Evolutionary conservation across 768 basidiomycete species (phyloP).

Genomic region (Tulasnella sp.): DNA sequence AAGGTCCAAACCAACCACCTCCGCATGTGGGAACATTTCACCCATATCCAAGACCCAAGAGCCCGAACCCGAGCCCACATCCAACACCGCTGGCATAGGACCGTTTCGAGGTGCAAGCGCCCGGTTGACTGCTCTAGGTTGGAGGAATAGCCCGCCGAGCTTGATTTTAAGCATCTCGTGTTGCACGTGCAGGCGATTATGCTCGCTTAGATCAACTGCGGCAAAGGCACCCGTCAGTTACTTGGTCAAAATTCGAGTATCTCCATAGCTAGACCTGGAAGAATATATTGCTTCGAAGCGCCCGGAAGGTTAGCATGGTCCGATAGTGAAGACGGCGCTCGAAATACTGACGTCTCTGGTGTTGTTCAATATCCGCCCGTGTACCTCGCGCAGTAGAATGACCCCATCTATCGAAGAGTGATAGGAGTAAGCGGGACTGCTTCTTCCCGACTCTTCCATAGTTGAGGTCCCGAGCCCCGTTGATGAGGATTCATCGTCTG

Average conservation of each 20-base stretch:
- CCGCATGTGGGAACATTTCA: slow-evolving; percentile 17
- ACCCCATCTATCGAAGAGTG: slow-evolving; percentile 23
- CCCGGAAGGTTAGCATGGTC: not conserved
- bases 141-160: slow-evolving; percentile 21
- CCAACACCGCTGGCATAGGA: slow-evolving; percentile 8
- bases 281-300: not conserved
- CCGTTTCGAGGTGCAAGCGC: slow-evolving; percentile 20
- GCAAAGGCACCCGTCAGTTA: not conserved
- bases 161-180: slow-evolving; percentile 22
- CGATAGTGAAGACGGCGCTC: not conserved
- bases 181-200: slow-evolving; percentile 23
- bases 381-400: slow-evolving; percentile 26
- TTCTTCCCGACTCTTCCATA: not conserved
- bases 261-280: not conserved
- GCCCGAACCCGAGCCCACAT: slow-evolving; percentile 24
- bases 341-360: slow-evolving; percentile 31
- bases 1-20: slow-evolving; percentile 30
- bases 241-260: not conserved
- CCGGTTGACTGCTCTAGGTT: slow-evolving; percentile 18
- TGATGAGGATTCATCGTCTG: not conserved
- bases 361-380: slow-evolving; percentile 30
- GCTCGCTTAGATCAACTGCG: slow-evolving; percentile 12
- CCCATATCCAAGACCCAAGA: slow-evolving; percentile 26
- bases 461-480: not conserved
- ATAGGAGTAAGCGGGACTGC: slow-evolving; percentile 28